Conservation (phyloP, 75 land plant genomes). For the Isoetes taiwanensis region DNA sequence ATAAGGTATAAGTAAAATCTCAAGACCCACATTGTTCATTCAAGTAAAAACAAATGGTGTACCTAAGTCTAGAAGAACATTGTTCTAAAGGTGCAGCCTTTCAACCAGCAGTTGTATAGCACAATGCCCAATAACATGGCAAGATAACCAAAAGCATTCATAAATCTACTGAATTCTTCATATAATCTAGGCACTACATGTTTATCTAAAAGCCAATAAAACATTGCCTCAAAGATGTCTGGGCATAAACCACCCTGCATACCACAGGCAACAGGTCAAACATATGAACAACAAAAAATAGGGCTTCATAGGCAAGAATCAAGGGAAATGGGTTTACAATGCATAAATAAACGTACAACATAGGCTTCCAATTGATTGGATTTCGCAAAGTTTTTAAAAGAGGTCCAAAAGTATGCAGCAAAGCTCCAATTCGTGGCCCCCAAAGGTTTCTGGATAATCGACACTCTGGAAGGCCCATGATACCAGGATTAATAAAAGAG, state of each 20-base stretch:
- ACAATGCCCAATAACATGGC: conserved; percentile 17
- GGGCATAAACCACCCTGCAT: conserved; percentile 23
- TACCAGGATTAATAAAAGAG: conserved; percentile 19
- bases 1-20: too few relatives aligned
- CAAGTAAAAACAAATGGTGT: too few relatives aligned
- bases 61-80: conserved; percentile 26
- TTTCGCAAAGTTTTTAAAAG: conserved; percentile 14
- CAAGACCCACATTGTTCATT: too few relatives aligned
- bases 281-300: neutral
- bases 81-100: conserved; percentile 8
- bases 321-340: neutral
- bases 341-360: conserved; percentile 15
- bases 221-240: conserved; percentile 26
- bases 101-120: conserved; percentile 17
- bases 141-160: conserved; percentile 14
- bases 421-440: conserved; percentile 8
- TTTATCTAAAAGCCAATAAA: conserved; percentile 18
- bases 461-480: conserved; percentile 18
- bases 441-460: neutral
- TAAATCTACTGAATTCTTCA: conserved; percentile 19
- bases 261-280: neutral
- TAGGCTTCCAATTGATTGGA: conserved; percentile 18
- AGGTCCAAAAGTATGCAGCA: conserved; percentile 11
- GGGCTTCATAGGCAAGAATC: neutral
- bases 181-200: conserved; percentile 16